These are phyloP conservation scores for Lepidium sativum DNA, from an alignment of 345 rosid genomes.

Conservation along the genomic window DNA sequence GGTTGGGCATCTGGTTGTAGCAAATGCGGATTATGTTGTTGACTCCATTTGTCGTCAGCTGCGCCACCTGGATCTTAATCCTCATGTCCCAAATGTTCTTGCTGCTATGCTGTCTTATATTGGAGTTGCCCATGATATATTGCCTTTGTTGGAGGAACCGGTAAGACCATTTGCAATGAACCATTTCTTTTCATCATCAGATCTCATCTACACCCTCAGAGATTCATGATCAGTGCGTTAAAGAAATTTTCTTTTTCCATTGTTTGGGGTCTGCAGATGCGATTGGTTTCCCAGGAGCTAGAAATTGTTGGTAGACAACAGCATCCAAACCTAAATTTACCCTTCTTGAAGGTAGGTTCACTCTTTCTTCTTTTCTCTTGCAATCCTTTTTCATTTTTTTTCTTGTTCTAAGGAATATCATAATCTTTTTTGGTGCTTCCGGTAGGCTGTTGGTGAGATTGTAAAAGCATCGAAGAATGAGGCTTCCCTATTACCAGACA, in stretches of 20 bases:
- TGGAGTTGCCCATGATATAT: slow-evolving; percentile 67
- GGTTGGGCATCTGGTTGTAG: slow-evolving; percentile 86
- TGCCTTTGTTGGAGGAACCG: slow-evolving; percentile 90
- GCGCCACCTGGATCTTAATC: slow-evolving; percentile 83
- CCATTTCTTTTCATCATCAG: not conserved
- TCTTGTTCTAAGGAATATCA: not conserved
- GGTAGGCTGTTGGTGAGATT: slow-evolving; percentile 76
- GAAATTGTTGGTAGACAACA: slow-evolving; percentile 91
- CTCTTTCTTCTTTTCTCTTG: not conserved
- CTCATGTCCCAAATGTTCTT: slow-evolving; percentile 85
- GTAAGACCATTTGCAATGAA: slow-evolving; percentile 31
- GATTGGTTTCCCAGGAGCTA: slow-evolving; percentile 63
- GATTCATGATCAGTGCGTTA: not conserved
- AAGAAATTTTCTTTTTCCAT: not conserved
- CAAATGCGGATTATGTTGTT: slow-evolving; percentile 81
- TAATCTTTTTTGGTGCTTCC: not conserved
- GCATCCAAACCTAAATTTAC: slow-evolving; percentile 75
- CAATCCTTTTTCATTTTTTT: not conserved
- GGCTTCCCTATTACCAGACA: slow-evolving; percentile 47
- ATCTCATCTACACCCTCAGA: not conserved
- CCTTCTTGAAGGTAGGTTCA: slow-evolving; percentile 73
- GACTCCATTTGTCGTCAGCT: slow-evolving; percentile 89
- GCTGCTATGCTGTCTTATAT: slow-evolving; percentile 93
- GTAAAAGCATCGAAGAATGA: slow-evolving; percentile 66
- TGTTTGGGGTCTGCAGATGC: slow-evolving; percentile 50